A percentile compares a stretch with the other conserved stretches of the same genome.
Conservation (phyloP, 352 stramenopile species). For the Pythium brachiatum region DNA sequence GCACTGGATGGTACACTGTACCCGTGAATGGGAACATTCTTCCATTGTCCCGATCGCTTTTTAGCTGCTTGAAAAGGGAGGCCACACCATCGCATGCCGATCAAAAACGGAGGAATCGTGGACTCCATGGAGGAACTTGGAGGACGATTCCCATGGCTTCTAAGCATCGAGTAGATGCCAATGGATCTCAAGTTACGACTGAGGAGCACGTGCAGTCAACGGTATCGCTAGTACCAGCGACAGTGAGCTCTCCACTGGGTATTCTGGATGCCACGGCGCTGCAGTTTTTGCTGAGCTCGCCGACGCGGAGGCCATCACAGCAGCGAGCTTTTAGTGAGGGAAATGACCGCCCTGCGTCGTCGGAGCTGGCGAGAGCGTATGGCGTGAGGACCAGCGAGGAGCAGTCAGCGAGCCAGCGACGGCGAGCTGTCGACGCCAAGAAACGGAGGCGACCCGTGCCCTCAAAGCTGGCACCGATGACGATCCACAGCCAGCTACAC, state of each 20-base stretch:
- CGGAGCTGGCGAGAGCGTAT: slow-evolving; percentile 17
- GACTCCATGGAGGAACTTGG: background rate
- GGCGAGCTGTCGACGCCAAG: background rate
- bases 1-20: background rate
- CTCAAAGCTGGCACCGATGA: slow-evolving; percentile 12
- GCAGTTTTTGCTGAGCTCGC: slow-evolving; percentile 8
- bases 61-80: background rate
- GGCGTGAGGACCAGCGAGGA: slow-evolving; percentile 4
- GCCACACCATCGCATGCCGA: background rate
- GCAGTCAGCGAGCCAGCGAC: background rate
- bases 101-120: background rate
- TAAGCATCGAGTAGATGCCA: background rate
- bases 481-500: background rate
- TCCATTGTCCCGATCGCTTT: background rate
- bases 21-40: background rate
- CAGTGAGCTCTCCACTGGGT: slow-evolving; percentile 9
- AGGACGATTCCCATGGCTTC: background rate
- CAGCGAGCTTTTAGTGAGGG: background rate
- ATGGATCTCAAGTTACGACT: background rate
- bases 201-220: background rate
- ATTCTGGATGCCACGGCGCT: slow-evolving; percentile 20
- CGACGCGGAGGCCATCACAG: background rate
- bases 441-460: background rate
- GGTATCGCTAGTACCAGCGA: slow-evolving; percentile 4
- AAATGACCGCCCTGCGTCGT: slow-evolving; percentile 14